Evolutionary conservation across 1,284 basidiomycete genomes (phyloP), one percentile per base, ranked within the genome.

Genomic region (Phenoliferia sp.): DNA sequence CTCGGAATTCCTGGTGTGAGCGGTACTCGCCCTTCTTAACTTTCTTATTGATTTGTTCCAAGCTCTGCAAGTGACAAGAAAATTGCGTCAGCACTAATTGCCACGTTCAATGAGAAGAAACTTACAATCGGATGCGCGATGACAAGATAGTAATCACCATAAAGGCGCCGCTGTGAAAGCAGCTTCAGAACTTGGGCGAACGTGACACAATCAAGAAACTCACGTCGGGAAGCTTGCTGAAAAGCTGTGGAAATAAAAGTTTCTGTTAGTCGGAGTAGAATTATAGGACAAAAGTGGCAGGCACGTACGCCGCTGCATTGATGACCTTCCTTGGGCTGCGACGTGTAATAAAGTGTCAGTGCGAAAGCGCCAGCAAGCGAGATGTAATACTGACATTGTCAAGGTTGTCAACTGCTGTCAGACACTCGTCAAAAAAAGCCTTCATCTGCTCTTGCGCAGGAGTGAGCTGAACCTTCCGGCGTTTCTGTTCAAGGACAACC

Each of bases 101-200:
- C n/a, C 12, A 29, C 33, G 31, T 2, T 6, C 28, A 26, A 17
- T 16, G 2, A 26, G 22, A 32, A 3, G 34, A 9, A 28, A 2
- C 71, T 54, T 17, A 73, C 69, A 74, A 98, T 96, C 1, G 94
- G 95, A 63, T 83, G 80, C 34, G 79, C 79, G 75, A 88, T 88
- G 73, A 87, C 79, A 58, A 86, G 82, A 78, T 93, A 94, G 79
- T 97, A 98, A 76, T 96, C 92, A 9, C 93, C 92, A 77, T 96
- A 97, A 70, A 90, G 87, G 85, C 90, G 75, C 70, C 76, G 54
- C 59, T 60, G 59, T 10, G 34, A 59, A 55, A 26, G 16, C 22
- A 55, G 29, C 12, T 17, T 15, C 52, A 55, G 16, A 10, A n/a
- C 10, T 55, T n/a, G n/a, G n/a, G 34, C 7, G 19, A 36, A 35